These are phyloP conservation scores for Neofusicoccum sp. DNA, from an alignment of 2,329 filamentous ascomycete genomes.

Conservation along the genomic window DNA sequence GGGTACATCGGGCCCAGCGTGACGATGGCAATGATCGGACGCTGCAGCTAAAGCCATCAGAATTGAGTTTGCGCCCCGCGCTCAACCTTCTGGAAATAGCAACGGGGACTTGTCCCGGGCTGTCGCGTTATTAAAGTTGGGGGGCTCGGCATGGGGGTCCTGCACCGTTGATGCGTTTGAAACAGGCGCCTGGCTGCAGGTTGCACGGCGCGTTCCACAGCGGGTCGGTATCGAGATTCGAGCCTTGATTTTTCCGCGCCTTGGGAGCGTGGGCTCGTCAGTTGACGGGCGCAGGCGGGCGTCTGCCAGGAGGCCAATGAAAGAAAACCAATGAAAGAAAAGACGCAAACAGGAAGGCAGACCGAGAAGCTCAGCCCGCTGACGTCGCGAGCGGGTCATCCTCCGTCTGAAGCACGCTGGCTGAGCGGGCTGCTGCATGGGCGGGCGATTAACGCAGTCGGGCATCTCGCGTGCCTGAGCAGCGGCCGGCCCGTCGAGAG, in stretches of 20 bases:
- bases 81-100: slow-evolving; percentile 4
- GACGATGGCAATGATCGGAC: neutral
- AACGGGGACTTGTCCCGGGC: neutral
- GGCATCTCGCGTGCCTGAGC: neutral
- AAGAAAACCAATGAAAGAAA: neutral
- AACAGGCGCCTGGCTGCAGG: slow-evolving; percentile 1
- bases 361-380: neutral
- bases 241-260: neutral
- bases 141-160: slow-evolving; percentile 4
- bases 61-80: neutral
- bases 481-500: neutral
- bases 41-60: neutral
- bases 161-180: neutral
- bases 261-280: neutral
- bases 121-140: slow-evolving; percentile 1
- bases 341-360: neutral
- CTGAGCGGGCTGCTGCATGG: neutral
- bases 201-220: neutral
- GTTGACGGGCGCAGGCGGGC: neutral
- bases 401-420: neutral
- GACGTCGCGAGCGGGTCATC: neutral
- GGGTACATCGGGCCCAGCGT: neutral
- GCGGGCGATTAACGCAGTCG: slow-evolving; percentile 3
- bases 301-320: neutral
- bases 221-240: neutral